Evolutionary conservation across 2,329 filamentous ascomycete genomes (phyloP).

Genomic region (Podosphaera fusca): DNA sequence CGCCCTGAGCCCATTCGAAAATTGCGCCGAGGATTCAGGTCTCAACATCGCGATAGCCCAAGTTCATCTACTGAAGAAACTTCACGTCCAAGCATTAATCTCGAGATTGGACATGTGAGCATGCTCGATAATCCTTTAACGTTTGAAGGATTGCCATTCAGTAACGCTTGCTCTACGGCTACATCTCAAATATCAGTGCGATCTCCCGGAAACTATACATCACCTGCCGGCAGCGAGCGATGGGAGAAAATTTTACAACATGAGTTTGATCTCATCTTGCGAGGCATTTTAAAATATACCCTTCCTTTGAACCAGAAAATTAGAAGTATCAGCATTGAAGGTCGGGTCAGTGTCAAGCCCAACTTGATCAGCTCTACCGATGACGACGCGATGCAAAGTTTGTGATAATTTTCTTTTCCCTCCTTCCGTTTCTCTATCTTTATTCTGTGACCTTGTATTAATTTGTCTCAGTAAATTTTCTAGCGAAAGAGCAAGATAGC

Average conservation of each 20-base stretch:
- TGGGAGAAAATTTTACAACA: conserved; percentile 85
- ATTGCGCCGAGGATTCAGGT: conserved; percentile 17
- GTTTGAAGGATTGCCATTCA: conserved; percentile 78
- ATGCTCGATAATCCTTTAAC: conserved; percentile 69
- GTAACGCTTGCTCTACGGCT: conserved; percentile 46
- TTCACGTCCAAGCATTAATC: conserved; percentile 46
- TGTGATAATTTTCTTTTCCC: background rate
- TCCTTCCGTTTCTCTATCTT: no score
- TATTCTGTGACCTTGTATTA: no score
- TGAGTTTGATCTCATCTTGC: conserved; percentile 79
- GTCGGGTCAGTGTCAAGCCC: conserved; percentile 34
- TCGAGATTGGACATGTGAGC: conserved; percentile 75
- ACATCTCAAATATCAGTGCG: conserved; percentile 63
- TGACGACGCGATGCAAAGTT: conserved; percentile 4
- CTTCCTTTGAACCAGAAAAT: conserved; percentile 37
- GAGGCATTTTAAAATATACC: conserved; percentile 71
- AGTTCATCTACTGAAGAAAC: conserved; percentile 30
- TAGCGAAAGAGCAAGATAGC: no score
- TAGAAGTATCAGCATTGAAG: conserved; percentile 35
- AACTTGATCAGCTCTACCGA: conserved; percentile 20
- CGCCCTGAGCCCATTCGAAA: conserved; percentile 14
- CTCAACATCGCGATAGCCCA: conserved; percentile 14
- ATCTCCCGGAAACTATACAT: conserved; percentile 72
- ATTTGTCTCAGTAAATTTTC: no score
- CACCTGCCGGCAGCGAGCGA: conserved; percentile 54